These are phyloP conservation scores for Lenwebbia sp. DNA, from an alignment of 345 rosid species.

Conservation along the genomic window DNA sequence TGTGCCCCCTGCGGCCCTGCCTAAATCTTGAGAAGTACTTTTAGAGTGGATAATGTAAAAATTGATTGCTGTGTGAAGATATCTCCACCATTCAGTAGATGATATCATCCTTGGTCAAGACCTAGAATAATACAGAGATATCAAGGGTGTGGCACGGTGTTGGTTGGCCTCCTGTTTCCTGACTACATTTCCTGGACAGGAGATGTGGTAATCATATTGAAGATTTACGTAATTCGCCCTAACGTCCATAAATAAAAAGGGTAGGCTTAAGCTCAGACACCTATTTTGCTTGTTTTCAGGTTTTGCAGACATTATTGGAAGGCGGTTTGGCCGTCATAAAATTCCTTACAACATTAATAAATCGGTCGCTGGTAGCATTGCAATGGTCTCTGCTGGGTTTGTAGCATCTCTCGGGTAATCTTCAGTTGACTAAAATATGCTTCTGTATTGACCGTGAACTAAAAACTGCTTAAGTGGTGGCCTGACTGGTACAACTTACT, in stretches of 20 bases:
- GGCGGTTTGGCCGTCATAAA: slow-evolving; percentile 58
- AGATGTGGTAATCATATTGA: neutral
- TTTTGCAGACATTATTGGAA: slow-evolving; percentile 81
- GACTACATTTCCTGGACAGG: neutral
- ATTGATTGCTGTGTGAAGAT: neutral
- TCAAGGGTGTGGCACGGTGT: neutral
- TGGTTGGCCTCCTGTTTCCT: neutral
- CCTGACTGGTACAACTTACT: neutral
- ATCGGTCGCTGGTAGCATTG: slow-evolving; percentile 78
- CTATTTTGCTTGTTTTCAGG: slow-evolving; percentile 28
- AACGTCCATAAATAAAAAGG: neutral
- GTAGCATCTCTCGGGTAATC: slow-evolving; percentile 52
- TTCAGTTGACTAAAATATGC: neutral
- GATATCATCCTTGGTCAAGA: neutral
- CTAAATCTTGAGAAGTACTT: neutral
- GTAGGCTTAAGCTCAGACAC: neutral
- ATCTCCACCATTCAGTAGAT: neutral
- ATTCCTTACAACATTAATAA: slow-evolving; percentile 74
- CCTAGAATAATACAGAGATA: neutral
- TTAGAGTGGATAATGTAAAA: neutral
- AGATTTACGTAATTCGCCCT: neutral
- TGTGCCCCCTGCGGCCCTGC: neutral
- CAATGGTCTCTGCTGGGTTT: slow-evolving; percentile 71
- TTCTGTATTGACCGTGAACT: neutral
- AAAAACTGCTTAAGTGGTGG: neutral